These are phyloP conservation scores for Psidium friedrichsthalianum DNA, from an alignment of 345 rosid species.

Conservation along the genomic window DNA sequence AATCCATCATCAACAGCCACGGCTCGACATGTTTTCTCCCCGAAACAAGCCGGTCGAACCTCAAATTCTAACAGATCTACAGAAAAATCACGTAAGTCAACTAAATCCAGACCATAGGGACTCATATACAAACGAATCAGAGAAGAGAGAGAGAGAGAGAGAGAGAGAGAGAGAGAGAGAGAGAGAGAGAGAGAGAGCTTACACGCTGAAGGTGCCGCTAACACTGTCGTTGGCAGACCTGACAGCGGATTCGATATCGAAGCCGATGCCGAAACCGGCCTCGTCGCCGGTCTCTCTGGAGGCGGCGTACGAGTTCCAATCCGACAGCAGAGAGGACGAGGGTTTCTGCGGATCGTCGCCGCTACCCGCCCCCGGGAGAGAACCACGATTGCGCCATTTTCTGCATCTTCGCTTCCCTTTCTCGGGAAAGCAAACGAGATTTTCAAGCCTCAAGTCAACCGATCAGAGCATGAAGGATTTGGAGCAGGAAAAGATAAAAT, in stretches of 20 bases:
- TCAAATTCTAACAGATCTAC: background rate
- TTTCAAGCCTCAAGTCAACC: background rate
- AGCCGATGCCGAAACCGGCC: slow-evolving; percentile 28
- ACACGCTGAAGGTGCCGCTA: slow-evolving; percentile 78
- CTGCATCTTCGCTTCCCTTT: slow-evolving; percentile 1
- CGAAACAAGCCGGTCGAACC: background rate
- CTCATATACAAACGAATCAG: background rate
- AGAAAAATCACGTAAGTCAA: background rate
- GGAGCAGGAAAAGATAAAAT: background rate
- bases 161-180: background rate
- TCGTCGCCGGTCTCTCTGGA: slow-evolving; percentile 35
- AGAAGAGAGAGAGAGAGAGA: background rate
- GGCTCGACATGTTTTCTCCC: background rate
- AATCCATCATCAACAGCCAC: background rate
- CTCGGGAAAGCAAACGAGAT: background rate
- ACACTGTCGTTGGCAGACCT: slow-evolving; percentile 72
- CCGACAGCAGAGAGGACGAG: slow-evolving; percentile 46
- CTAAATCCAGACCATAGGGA: background rate
- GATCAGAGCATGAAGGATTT: background rate
- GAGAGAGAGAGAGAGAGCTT: slow-evolving; percentile 5
- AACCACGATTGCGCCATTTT: slow-evolving; percentile 59
- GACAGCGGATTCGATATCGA: slow-evolving; percentile 79
- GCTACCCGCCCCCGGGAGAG: slow-evolving; percentile 14
- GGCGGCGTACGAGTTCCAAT: slow-evolving; percentile 79
- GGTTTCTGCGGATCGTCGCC: slow-evolving; percentile 16